These are phyloP conservation scores for Cryphonectria radicalis DNA, from an alignment of 2,329 filamentous ascomycete genomes.

Conservation along the genomic window DNA sequence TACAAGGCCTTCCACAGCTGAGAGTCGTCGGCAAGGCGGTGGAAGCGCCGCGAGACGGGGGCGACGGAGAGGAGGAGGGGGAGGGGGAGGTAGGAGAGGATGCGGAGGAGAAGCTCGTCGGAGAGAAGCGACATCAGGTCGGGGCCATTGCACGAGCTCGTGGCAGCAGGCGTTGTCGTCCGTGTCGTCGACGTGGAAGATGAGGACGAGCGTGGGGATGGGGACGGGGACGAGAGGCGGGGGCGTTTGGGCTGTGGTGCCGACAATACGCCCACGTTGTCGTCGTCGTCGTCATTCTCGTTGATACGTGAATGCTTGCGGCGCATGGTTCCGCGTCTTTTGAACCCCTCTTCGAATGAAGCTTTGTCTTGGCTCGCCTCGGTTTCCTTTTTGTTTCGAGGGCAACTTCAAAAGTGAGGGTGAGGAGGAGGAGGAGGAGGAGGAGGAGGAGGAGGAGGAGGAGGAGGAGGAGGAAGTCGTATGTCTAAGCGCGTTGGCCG, in stretches of 20 bases:
- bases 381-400: background rate
- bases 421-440: background rate
- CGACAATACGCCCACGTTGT: conserved; percentile 1
- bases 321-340: conserved; percentile 8
- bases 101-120: conserved; percentile 85
- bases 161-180: background rate
- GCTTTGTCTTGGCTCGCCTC: background rate
- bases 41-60: conserved; percentile 75
- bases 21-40: conserved; percentile 74
- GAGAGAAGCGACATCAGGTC: conserved; percentile 77
- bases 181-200: background rate
- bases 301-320: conserved; percentile 18
- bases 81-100: conserved; percentile 77
- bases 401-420: background rate
- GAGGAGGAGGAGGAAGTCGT: background rate
- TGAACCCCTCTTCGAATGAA: background rate
- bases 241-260: conserved; percentile 16
- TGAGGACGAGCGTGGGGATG: background rate
- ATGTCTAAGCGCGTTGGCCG: background rate
- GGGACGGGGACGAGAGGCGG: background rate
- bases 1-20: conserved; percentile 92
- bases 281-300: background rate
- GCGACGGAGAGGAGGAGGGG: conserved; percentile 65
- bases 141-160: conserved; percentile 21
- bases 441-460: background rate